These are phyloP conservation scores for Blepharisma japonicum DNA, from an alignment of 73 alveolate genomes.

Conservation along the genomic window DNA sequence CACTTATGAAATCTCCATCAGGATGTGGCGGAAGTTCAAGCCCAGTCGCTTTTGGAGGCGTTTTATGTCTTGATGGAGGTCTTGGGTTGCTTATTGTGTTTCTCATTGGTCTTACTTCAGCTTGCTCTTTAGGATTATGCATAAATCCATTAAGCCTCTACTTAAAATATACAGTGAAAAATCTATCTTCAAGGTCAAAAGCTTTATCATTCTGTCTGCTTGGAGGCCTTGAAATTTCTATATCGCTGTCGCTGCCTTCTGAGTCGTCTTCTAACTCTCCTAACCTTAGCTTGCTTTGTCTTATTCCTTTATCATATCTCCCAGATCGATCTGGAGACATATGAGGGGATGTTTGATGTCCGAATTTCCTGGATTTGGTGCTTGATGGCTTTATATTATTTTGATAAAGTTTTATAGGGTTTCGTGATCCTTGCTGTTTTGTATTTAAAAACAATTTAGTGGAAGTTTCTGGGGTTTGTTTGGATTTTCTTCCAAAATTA, in stretches of 20 bases:
- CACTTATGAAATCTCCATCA: constrained; percentile 24
- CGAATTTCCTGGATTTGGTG: too few species aligned
- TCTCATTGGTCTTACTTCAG: neutral
- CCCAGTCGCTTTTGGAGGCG: constrained; percentile 49
- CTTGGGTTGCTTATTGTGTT: constrained; percentile 14
- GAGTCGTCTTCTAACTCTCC: constrained; percentile 10
- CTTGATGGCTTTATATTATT: too few species aligned
- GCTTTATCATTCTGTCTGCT: neutral
- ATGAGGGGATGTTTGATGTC: too few species aligned
- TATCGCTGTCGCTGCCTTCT: neutral
- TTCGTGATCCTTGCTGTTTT: too few species aligned
- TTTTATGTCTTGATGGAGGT: constrained; percentile 52
- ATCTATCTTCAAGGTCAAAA: constrained; percentile 7
- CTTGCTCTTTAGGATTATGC: neutral
- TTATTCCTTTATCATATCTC: too few species aligned
- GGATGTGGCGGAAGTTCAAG: constrained; percentile 36
- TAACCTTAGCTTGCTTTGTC: neutral
- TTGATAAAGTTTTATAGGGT: too few species aligned
- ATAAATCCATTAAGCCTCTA: neutral
- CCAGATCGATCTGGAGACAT: too few species aligned
- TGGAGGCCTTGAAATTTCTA: constrained; percentile 11
- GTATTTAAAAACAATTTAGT: too few species aligned
- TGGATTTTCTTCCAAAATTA: too few species aligned
- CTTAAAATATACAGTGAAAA: neutral
- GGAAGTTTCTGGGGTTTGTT: too few species aligned